Evolutionary conservation across 768 basidiomycete species (phyloP).

Genomic region (Pleurotus citrinopileatus): DNA sequence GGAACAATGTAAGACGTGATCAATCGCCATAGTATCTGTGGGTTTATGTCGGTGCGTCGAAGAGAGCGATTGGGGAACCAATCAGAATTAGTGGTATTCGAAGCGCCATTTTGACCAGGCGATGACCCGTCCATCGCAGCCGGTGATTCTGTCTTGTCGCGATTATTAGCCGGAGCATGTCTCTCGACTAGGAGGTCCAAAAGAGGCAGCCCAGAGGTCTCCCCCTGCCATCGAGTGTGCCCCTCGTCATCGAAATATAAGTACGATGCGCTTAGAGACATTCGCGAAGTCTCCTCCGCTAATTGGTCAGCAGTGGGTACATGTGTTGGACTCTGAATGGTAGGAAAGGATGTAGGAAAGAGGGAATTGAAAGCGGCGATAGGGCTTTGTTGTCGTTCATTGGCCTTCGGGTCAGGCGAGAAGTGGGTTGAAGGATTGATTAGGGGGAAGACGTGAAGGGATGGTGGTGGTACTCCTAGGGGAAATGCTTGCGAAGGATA

Average conservation of each 20-base stretch:
- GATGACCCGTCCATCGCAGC: constrained; percentile 2
- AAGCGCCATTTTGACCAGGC: constrained; percentile 17
- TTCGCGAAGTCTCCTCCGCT: constrained; percentile 56
- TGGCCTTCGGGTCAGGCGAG: constrained; percentile 39
- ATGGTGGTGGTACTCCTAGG: constrained; percentile 73
- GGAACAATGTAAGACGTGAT: constrained; percentile 86
- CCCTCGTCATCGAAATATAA: constrained; percentile 88
- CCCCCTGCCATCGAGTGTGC: constrained; percentile 87
- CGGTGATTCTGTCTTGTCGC: constrained; percentile 19
- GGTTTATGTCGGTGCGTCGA: constrained; percentile 75
- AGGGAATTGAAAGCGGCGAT: constrained; percentile 37
- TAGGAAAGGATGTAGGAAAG: constrained; percentile 31
- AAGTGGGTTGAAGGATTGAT: constrained; percentile 83
- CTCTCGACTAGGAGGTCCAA: constrained; percentile 81
- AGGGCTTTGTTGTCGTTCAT: constrained; percentile 47
- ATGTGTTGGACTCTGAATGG: not conserved
- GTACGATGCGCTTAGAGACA: constrained; percentile 74
- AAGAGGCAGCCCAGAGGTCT: constrained; percentile 88
- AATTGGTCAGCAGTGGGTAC: constrained; percentile 38
- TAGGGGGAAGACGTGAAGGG: constrained; percentile 73
- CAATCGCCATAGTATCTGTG: constrained; percentile 83
- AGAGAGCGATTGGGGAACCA: constrained; percentile 87
- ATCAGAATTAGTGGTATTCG: constrained; percentile 36
- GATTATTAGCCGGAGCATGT: constrained; percentile 38
- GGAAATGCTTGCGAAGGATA: constrained; percentile 35